Base-by-base conservation (phyloP, 2,329 filamentous ascomycete genomes). In the Laburnicola sp. region DNA sequence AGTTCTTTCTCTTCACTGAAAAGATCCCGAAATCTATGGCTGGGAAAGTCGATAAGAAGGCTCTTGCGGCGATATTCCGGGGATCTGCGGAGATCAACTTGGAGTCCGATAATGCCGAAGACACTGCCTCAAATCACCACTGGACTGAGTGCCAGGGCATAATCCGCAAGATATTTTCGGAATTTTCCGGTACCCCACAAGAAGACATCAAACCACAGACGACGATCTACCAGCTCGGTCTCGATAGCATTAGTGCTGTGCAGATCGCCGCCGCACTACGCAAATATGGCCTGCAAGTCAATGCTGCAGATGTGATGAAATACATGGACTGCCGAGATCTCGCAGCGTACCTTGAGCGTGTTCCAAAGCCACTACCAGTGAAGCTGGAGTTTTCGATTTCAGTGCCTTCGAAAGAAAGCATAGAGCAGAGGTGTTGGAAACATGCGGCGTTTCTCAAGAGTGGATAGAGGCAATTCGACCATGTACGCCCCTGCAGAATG, bases 211-310 rank as follows among this genome's bases (percentile, higher is more conserved):
- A 68, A 3, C 79, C 78, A 9, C 67, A 80, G 7, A 90, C 85
- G 0, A 91, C 89, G 0, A 90, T 97, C 42, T 96, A 93, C 62
- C 85, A 88, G 51, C 82, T 96, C n/a, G 93, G 93, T 0, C 76
- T 97, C 3, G 92, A 97, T 71, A 97, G 92, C 67, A 94, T 97
- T 63, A 92, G 88, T 53, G 89, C 91, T 0, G 80, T 84, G 11
- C 91, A 96, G 64, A 78, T 96, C 7, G 89, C 91, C 0, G 80
- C 83, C 1, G 75, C 80, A 25, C 76, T 97, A 11, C 83, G 87
- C 16, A 81, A 78, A 34, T 63, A 79, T 16, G 85, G 85, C 0
- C 75, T 85, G 34, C 64, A 69, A 1, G 72, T 91, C 0, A 83
- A 84, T 1, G 85, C 88, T 0, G 82, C 84, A 1, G 89, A 96